These are phyloP conservation scores for Penicillium sumatraense DNA, from an alignment of 2,329 filamentous ascomycete species.

Conservation along the genomic window DNA sequence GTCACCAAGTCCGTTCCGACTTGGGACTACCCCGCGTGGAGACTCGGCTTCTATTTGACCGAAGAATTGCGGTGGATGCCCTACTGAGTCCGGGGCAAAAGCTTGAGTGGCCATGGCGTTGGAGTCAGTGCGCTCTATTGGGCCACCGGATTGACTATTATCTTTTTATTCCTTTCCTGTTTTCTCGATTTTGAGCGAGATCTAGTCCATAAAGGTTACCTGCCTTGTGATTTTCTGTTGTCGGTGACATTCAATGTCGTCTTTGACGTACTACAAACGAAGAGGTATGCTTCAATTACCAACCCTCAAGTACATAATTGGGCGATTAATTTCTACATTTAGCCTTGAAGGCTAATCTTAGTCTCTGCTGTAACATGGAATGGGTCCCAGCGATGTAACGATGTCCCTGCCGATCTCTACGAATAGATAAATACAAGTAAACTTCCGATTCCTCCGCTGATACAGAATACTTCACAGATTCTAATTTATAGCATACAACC, in stretches of 20 bases:
- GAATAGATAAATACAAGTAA: conserved; percentile 5
- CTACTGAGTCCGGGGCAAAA: background rate
- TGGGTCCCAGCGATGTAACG: conserved; percentile 17
- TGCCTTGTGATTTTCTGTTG: no score
- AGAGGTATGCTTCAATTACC: background rate
- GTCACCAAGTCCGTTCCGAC: background rate
- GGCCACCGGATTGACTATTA: no score
- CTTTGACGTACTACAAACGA: no score
- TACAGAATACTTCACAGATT: background rate
- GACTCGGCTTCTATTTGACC: background rate
- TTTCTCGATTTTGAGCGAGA: no score
- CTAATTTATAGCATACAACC: background rate
- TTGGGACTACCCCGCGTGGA: background rate
- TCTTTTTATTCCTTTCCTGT: background rate
- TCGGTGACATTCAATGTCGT: no score
- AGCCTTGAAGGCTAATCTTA: background rate
- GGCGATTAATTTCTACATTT: background rate
- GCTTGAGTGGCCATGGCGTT: background rate
- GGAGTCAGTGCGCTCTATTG: background rate
- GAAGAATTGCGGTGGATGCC: background rate
- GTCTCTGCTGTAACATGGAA: conserved; percentile 6
- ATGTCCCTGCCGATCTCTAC: conserved; percentile 15
- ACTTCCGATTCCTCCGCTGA: background rate
- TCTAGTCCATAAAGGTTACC: no score
- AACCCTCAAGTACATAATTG: background rate